Evolutionary conservation across 495 filamentous ascomycete genomes (phyloP).

Genomic region (Penicillium bovifimosum): DNA sequence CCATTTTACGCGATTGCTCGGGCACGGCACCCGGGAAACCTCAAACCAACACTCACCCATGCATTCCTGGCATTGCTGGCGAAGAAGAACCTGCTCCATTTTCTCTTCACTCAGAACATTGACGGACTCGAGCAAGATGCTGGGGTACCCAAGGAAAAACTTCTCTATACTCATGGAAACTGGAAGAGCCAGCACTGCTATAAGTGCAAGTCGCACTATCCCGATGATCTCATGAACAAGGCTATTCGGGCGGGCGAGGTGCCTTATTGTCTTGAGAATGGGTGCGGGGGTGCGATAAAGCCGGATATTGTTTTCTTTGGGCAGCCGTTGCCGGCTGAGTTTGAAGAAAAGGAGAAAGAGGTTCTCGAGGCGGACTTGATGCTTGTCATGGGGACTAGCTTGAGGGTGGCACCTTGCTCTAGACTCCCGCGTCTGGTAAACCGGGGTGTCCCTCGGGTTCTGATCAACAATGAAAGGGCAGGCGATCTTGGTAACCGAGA

Average conservation of each 20-base stretch:
- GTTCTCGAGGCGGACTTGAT: slow-evolving; percentile 61
- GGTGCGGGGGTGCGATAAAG: slow-evolving; percentile 76
- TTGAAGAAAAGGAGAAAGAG: slow-evolving; percentile 49
- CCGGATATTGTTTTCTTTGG: slow-evolving; percentile 94
- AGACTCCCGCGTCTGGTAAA: slow-evolving; percentile 53
- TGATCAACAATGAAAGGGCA: slow-evolving; percentile 75
- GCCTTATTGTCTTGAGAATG: slow-evolving; percentile 52
- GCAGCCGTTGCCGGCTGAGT: slow-evolving; percentile 62
- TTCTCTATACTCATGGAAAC: slow-evolving; percentile 81
- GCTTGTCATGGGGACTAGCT: slow-evolving; percentile 83
- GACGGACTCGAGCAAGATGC: slow-evolving; percentile 79
- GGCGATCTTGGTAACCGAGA: slow-evolving; percentile 61
- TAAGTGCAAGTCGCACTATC: slow-evolving; percentile 63
- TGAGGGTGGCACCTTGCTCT: slow-evolving; percentile 79
- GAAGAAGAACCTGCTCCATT: slow-evolving; percentile 63
- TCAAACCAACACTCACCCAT: slow-evolving; percentile 70
- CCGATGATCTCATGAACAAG: slow-evolving; percentile 59
- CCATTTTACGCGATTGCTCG: slow-evolving; percentile 84
- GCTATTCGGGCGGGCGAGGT: slow-evolving; percentile 56
- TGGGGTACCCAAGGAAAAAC: slow-evolving; percentile 65
- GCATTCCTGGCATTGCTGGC: slow-evolving; percentile 65
- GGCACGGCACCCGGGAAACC: slow-evolving; percentile 77
- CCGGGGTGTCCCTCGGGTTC: slow-evolving; percentile 57
- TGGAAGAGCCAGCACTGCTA: slow-evolving; percentile 80
- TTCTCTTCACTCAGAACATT: slow-evolving; percentile 90